These are phyloP conservation scores for Fonsecaea nubica DNA, from an alignment of 2,329 filamentous ascomycete species.

Conservation along the genomic window DNA sequence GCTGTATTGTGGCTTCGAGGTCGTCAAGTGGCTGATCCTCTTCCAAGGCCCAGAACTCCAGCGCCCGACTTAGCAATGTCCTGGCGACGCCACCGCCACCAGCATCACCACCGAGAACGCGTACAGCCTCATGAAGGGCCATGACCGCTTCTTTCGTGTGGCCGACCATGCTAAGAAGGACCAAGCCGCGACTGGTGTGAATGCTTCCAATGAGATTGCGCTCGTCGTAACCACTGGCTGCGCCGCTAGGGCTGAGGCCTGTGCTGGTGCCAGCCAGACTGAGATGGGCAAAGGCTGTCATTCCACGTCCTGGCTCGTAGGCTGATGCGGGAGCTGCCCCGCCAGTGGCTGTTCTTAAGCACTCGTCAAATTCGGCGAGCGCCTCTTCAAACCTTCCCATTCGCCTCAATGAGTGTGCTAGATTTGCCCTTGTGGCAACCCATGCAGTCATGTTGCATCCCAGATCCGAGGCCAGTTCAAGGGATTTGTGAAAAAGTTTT, in stretches of 20 bases:
- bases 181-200: slow-evolving; percentile 70
- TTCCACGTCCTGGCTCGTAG: slow-evolving; percentile 30
- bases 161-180: slow-evolving; percentile 76
- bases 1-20: slow-evolving; percentile 19
- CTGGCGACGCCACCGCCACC: slow-evolving; percentile 56
- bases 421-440: slow-evolving; percentile 83
- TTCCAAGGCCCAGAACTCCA: slow-evolving; percentile 56
- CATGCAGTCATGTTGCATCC: slow-evolving; percentile 82
- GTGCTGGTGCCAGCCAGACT: slow-evolving; percentile 30
- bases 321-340: slow-evolving; percentile 58
- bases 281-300: slow-evolving; percentile 33
- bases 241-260: slow-evolving; percentile 42
- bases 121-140: slow-evolving; percentile 75
- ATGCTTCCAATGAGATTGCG: slow-evolving; percentile 54
- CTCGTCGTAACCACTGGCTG: slow-evolving; percentile 56
- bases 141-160: slow-evolving; percentile 77
- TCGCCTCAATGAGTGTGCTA: slow-evolving; percentile 85
- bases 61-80: slow-evolving; percentile 52
- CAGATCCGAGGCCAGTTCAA: slow-evolving; percentile 79
- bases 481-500: slow-evolving; percentile 76
- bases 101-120: slow-evolving; percentile 55
- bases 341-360: slow-evolving; percentile 75
- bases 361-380: slow-evolving; percentile 82
- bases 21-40: slow-evolving; percentile 41
- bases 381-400: slow-evolving; percentile 72